Conservation (phyloP, 208 protist species). For the Trichomonas tenax region DNA sequence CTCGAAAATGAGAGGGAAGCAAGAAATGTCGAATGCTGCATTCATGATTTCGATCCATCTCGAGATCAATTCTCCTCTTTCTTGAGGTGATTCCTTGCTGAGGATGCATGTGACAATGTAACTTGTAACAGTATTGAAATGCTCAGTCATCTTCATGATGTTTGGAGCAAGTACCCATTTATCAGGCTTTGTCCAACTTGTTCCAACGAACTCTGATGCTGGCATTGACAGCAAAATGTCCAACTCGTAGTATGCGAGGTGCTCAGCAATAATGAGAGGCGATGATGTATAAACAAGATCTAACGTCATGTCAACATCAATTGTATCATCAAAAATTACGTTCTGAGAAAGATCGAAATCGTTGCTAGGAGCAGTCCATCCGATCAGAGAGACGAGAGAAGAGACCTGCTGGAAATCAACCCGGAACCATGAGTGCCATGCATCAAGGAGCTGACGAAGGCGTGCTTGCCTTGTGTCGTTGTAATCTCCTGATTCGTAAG, state of each 20-base stretch:
- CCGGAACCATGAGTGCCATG: neutral
- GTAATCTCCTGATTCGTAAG: neutral
- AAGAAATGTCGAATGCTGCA: neutral
- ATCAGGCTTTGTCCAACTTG: neutral
- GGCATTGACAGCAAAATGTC: neutral
- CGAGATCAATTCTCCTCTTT: neutral
- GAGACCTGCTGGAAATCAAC: neutral
- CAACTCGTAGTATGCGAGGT: neutral
- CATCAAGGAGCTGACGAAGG: neutral
- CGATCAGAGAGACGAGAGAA: neutral
- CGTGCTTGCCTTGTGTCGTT: neutral
- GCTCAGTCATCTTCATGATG: slow-evolving; percentile 10
- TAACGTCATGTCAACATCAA: neutral
- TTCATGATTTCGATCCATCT: neutral
- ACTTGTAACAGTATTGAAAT: neutral
- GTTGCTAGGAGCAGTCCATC: neutral
- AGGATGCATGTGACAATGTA: neutral
- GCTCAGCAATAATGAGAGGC: neutral
- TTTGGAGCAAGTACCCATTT: neutral
- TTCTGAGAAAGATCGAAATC: neutral
- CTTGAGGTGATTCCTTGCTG: neutral
- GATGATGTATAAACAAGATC: neutral
- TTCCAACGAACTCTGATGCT: neutral
- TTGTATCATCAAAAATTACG: neutral
- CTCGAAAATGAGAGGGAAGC: neutral